Evolutionary conservation across 345 rosid genomes (phyloP).

Genomic region (Ricinus communis): DNA sequence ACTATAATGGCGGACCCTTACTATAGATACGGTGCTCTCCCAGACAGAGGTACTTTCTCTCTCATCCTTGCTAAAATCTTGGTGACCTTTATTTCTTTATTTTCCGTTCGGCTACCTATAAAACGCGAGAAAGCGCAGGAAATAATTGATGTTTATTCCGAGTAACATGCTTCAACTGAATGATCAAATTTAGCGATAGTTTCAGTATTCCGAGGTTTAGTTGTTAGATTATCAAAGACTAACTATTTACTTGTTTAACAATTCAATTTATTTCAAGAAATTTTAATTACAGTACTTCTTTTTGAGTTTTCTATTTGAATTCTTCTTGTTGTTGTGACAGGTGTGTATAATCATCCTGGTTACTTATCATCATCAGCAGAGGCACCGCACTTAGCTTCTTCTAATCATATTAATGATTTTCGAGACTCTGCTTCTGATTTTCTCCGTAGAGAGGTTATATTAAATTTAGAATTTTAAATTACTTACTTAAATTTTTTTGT

Average conservation of each 20-base stretch:
- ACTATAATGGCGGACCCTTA: slow-evolving; percentile 41
- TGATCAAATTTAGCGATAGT: background rate
- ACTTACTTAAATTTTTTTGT: background rate
- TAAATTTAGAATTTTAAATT: slow-evolving; percentile 20
- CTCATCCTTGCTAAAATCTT: background rate
- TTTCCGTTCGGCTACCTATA: background rate
- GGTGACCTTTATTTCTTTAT: background rate
- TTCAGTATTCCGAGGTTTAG: background rate
- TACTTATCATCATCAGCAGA: slow-evolving; percentile 37
- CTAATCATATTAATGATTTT: slow-evolving; percentile 15
- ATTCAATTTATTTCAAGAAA: too few species aligned
- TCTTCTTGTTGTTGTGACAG: slow-evolving; percentile 19
- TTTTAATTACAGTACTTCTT: too few species aligned
- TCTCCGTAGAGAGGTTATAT: slow-evolving; percentile 36
- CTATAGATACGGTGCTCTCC: slow-evolving; percentile 28
- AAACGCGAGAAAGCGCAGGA: background rate
- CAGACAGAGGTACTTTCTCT: slow-evolving; percentile 30
- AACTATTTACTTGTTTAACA: too few species aligned
- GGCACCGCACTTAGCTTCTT: slow-evolving; percentile 24
- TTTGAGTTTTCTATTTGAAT: too few species aligned
- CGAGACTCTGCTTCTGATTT: slow-evolving; percentile 31
- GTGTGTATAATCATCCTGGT: slow-evolving; percentile 35
- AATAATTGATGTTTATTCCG: background rate
- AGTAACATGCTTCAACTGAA: background rate
- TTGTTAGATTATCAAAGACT: background rate